Percentiles rank a stretch among this genome's conserved stretches.
These are phyloP conservation scores for Passalora sequoiae DNA, from an alignment of 2,329 filamentous ascomycete species.

Conservation along the genomic window DNA sequence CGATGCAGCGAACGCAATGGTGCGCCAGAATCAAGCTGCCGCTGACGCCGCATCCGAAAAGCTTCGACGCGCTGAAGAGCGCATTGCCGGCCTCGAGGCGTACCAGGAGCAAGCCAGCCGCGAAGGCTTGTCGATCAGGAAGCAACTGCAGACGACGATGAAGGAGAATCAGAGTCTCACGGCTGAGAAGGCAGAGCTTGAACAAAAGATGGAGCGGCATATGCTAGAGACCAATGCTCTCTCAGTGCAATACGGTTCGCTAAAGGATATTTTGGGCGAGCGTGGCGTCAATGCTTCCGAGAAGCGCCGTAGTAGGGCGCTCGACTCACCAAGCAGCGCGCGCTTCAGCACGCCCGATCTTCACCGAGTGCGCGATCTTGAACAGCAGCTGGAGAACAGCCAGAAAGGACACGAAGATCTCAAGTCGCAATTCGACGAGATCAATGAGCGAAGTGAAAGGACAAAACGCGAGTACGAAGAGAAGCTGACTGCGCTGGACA, in stretches of 20 bases:
- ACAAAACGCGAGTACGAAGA: slow-evolving; percentile 87
- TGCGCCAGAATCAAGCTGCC: slow-evolving; percentile 82
- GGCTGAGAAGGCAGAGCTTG: slow-evolving; percentile 73
- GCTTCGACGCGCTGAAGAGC: slow-evolving; percentile 85
- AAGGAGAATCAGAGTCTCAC: slow-evolving; percentile 79
- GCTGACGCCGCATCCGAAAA: slow-evolving; percentile 84
- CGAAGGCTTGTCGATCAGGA: slow-evolving; percentile 81
- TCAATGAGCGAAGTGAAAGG: slow-evolving; percentile 75
- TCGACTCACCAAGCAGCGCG: slow-evolving; percentile 60
- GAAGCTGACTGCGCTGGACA: slow-evolving; percentile 88
- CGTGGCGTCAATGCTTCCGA: slow-evolving; percentile 77
- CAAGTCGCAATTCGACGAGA: slow-evolving; percentile 68
- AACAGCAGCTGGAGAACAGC: slow-evolving; percentile 76
- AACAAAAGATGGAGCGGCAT: slow-evolving; percentile 74
- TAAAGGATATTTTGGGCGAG: slow-evolving; percentile 88
- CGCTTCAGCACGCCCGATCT: slow-evolving; percentile 73
- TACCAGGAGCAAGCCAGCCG: slow-evolving; percentile 97
- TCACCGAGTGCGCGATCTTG: slow-evolving; percentile 73
- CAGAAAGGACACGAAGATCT: slow-evolving; percentile 80
- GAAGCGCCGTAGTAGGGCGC: slow-evolving; percentile 63
- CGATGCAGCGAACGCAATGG: slow-evolving; percentile 68
- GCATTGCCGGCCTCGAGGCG: slow-evolving; percentile 90
- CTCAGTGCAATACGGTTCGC: slow-evolving; percentile 81
- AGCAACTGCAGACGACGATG: slow-evolving; percentile 80
- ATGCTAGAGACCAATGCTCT: slow-evolving; percentile 93